These are phyloP conservation scores for Exophiala phaeomuriformis DNA, from an alignment of 2,329 filamentous ascomycete species.

Conservation along the genomic window DNA sequence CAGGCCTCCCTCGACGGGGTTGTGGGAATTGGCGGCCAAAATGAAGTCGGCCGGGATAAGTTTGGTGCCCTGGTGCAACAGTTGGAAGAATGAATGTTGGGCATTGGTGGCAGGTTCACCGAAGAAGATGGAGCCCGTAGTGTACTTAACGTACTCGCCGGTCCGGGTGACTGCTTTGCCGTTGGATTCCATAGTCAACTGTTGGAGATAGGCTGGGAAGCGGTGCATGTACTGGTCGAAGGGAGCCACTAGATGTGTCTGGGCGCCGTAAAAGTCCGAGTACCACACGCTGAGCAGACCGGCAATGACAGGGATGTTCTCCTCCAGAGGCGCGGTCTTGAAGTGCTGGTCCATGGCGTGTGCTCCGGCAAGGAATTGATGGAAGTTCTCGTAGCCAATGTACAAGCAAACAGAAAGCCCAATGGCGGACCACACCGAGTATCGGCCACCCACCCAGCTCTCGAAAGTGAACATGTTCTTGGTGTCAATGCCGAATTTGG, in stretches of 20 bases:
- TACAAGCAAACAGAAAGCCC: slow-evolving; percentile 90
- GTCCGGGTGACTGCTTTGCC: slow-evolving; percentile 92
- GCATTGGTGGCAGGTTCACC: slow-evolving; percentile 98
- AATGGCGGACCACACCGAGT: slow-evolving; percentile 98
- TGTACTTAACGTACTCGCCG: slow-evolving; percentile 88
- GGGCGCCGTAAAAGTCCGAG: slow-evolving; percentile 95
- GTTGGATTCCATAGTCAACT: slow-evolving; percentile 99
- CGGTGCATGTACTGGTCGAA: slow-evolving; percentile 99
- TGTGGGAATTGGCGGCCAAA: slow-evolving; percentile 91
- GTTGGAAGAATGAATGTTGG: slow-evolving; percentile 99
- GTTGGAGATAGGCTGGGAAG: slow-evolving; percentile 97
- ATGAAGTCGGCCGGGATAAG: slow-evolving; percentile 98
- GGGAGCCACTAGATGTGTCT: slow-evolving; percentile 93
- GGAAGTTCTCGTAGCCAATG: slow-evolving; percentile 96
- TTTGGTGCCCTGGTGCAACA: slow-evolving; percentile 98
- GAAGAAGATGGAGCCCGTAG: slow-evolving; percentile 90
- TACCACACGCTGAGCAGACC: slow-evolving; percentile 97
- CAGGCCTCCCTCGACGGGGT: slow-evolving; percentile 82
- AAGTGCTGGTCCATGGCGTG: slow-evolving; percentile 99
- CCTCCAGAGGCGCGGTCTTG: slow-evolving; percentile 75
- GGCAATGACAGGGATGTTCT: slow-evolving; percentile 91
- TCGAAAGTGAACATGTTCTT: slow-evolving; percentile 99
- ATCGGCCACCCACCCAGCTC: slow-evolving; percentile 96
- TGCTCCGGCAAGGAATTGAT: slow-evolving; percentile 87
- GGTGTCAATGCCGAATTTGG: slow-evolving; percentile 96